Conservation (phyloP, 2,329 filamentous ascomycete genomes). For the Hymenoscyphus repandus region DNA sequence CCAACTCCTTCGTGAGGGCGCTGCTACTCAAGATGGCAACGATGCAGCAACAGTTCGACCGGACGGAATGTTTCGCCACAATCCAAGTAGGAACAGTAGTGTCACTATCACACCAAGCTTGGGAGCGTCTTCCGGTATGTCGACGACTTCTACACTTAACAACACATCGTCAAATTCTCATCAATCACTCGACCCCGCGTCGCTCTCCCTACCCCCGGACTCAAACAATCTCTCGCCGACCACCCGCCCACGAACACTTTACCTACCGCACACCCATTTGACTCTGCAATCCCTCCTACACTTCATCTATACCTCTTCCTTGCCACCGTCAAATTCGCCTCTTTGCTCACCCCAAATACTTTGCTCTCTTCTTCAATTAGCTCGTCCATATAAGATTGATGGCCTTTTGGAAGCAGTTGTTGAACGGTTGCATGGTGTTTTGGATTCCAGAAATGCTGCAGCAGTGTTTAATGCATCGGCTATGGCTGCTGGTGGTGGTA, state of each 20-base stretch:
- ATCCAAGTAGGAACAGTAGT: slow-evolving; percentile 67
- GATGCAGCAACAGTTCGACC: slow-evolving; percentile 74
- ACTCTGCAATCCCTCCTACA: slow-evolving; percentile 88
- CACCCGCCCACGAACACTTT: slow-evolving; percentile 77
- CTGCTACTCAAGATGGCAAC: slow-evolving; percentile 63
- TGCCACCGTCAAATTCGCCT: slow-evolving; percentile 69
- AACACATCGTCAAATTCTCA: slow-evolving; percentile 24
- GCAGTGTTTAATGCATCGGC: slow-evolving; percentile 97
- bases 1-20: slow-evolving; percentile 74
- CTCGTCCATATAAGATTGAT: slow-evolving; percentile 88
- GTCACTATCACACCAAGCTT: slow-evolving; percentile 76
- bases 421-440: slow-evolving; percentile 78
- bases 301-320: slow-evolving; percentile 86
- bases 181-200: slow-evolving; percentile 12
- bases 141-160: slow-evolving; percentile 41
- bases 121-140: slow-evolving; percentile 43
- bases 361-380: slow-evolving; percentile 89
- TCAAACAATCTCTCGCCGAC: slow-evolving; percentile 52
- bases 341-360: slow-evolving; percentile 93
- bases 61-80: slow-evolving; percentile 46
- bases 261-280: slow-evolving; percentile 85
- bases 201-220: slow-evolving; percentile 19
- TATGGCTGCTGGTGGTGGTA: slow-evolving; percentile 92
- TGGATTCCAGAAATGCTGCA: slow-evolving; percentile 90
- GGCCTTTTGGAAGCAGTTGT: slow-evolving; percentile 89